These are phyloP conservation scores for Dalbergia cultrata DNA, from an alignment of 306 rosid species.

Conservation along the genomic window DNA sequence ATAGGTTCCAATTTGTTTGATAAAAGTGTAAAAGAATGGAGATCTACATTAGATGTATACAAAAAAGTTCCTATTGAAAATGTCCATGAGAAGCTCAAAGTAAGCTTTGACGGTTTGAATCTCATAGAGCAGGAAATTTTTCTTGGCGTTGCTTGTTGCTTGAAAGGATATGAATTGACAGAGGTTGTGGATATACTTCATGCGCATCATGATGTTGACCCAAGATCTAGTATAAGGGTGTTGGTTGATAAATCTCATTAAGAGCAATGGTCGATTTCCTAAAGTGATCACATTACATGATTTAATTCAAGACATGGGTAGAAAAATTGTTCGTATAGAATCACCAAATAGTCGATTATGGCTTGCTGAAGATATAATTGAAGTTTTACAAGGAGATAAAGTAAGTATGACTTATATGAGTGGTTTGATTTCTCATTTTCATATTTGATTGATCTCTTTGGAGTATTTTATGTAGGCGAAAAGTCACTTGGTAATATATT, in stretches of 20 bases:
- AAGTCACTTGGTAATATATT: no score
- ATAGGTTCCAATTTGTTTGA: conserved; percentile 42
- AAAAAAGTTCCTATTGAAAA: neutral
- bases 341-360: neutral
- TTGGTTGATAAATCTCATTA: conserved; percentile 38
- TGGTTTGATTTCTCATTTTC: neutral
- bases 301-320: neutral
- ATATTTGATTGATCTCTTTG: neutral
- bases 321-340: neutral
- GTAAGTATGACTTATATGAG: neutral
- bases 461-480: no score
- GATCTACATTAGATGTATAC: conserved; percentile 2
- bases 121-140: neutral
- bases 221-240: neutral
- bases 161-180: neutral
- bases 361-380: no score
- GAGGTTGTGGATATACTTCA: neutral
- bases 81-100: neutral
- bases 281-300: neutral
- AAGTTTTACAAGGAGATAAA: no score
- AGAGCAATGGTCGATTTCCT: no score
- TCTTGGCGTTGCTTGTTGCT: conserved; percentile 42
- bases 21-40: conserved; percentile 19
- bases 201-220: neutral
- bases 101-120: conserved; percentile 28